Evolutionary conservation across 305 asterid genomes (phyloP), one percentile per base, ranked within the genome.

Genomic region (Lippia alba): DNA sequence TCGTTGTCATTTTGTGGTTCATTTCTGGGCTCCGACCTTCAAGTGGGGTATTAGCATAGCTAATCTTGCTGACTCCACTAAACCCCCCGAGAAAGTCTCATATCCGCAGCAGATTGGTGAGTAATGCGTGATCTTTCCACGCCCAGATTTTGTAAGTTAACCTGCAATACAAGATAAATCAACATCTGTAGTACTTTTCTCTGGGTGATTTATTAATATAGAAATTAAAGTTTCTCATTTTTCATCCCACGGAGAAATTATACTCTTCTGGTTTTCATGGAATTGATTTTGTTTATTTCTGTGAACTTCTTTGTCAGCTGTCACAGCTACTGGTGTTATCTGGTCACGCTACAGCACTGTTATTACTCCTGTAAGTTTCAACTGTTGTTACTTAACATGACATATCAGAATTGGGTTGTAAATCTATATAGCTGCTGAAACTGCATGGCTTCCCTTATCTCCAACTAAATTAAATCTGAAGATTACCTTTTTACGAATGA

Each of bases 281-380:
- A 61, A 61, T 54, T 71, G 64, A 70, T 48, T 46, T 58, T 17
- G n/a, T 53, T 75, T 39, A 58, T 45, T 61, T 73, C 4, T 20
- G 33, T 53, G 66, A 63, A 61, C 30, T 24, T 24, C 30, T 24
- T 24, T 24, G 30, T 1, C 88, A 91, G 97, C 91, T 63, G 96
- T 91, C 56, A 79, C 96, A 6, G 96, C 94, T 41, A 91, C 96
- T 46, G 97, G 97, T 71, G 14, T 91, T 76, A 80, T 91, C 78
- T 91, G 96, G 97, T 83, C 96, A 12, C 95, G 97, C 74, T 91
- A 91, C 86, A 91, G 97, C 76, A 86, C 86, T 30, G 97, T 89
- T 70, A 86, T 91, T 75, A 91, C 83, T 53, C 97, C 96, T 64
- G 97, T 91, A 81, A 91, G 96, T 82, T 24, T 70, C 73, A 44